Evolutionary conservation across 495 filamentous ascomycete species (phyloP).

Genomic region (Lophiostoma macrostomum): DNA sequence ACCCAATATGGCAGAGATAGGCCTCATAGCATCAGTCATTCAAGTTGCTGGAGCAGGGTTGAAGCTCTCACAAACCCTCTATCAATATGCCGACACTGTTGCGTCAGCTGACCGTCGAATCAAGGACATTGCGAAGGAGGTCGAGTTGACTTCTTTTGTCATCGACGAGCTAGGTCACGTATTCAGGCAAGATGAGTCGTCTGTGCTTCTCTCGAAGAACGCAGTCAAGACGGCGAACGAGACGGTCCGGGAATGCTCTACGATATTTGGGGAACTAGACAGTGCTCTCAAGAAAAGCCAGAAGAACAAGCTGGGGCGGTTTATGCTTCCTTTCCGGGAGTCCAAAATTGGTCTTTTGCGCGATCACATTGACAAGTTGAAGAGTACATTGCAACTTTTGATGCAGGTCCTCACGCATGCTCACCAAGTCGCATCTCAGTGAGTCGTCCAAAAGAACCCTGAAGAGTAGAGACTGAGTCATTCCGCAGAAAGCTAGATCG

Average conservation of each 20-base stretch:
- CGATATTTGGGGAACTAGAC: constrained; percentile 29
- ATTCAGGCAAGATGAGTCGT: constrained; percentile 22
- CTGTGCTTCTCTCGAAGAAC: constrained; percentile 24
- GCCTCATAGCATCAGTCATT: constrained; percentile 30
- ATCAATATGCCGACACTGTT: constrained; percentile 34
- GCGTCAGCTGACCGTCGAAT: constrained; percentile 29
- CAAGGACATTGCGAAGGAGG: constrained; percentile 34
- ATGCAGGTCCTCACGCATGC: constrained; percentile 35
- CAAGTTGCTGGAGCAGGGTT: constrained; percentile 32
- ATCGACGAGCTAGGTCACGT: constrained; percentile 29
- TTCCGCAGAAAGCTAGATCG: constrained; percentile 19
- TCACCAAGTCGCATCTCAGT: constrained; percentile 25
- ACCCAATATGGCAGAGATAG: constrained; percentile 27
- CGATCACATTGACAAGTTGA: constrained; percentile 32
- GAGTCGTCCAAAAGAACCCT: not conserved
- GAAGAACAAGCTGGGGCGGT: constrained; percentile 21
- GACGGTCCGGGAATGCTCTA: constrained; percentile 28
- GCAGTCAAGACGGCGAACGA: constrained; percentile 32
- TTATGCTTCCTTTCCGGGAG: constrained; percentile 32
- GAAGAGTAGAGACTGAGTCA: not conserved
- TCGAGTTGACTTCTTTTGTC: constrained; percentile 29
- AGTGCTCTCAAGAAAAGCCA: constrained; percentile 23
- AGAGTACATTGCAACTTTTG: constrained; percentile 32
- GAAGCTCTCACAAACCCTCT: constrained; percentile 30
- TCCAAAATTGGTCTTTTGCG: constrained; percentile 29